phyloP scores from a whole-genome alignment of 331 rosid species.

The Arachis monticola region DNA sequence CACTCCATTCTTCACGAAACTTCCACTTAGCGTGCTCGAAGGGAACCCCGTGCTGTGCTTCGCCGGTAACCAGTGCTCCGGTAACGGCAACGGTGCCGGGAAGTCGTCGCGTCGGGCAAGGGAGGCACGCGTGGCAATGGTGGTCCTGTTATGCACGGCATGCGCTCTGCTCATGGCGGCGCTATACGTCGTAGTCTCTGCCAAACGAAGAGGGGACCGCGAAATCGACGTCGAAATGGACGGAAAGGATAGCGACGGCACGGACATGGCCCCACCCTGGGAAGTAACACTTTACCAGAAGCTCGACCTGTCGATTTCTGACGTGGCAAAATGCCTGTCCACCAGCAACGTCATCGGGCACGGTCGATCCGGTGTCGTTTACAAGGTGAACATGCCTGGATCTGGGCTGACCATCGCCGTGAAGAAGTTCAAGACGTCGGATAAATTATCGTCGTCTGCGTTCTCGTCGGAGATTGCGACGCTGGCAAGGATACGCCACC shows the following conservation, averaged over 20 bases:
- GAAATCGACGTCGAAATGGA: constrained; percentile 47
- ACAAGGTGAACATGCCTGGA: constrained; percentile 49
- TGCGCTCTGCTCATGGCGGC: constrained; percentile 75
- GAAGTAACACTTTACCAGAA: constrained; percentile 92
- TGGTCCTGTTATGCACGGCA: constrained; percentile 72
- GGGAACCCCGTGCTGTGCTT: constrained; percentile 78
- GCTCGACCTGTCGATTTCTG: constrained; percentile 75
- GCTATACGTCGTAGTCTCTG: constrained; percentile 63
- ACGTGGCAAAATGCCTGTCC: constrained; percentile 65
- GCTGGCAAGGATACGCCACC: constrained; percentile 76
- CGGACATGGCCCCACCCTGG: constrained; percentile 86
- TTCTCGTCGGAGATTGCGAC: constrained; percentile 91
- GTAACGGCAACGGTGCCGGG: neutral
- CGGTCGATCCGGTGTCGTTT: constrained; percentile 88
- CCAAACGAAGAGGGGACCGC: constrained; percentile 47
- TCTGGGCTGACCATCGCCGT: constrained; percentile 69
- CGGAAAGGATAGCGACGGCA: constrained; percentile 55
- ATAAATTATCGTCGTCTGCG: constrained; percentile 72
- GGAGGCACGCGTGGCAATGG: constrained; percentile 83
- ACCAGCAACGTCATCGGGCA: constrained; percentile 72
- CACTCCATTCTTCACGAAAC: constrained; percentile 80
- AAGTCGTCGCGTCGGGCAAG: constrained; percentile 36
- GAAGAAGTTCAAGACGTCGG: constrained; percentile 57
- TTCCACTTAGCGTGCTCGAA: constrained; percentile 72
- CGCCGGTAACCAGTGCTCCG: constrained; percentile 55